These are phyloP conservation scores for Arachis stenosperma DNA, from an alignment of 306 rosid species.

Conservation along the genomic window DNA sequence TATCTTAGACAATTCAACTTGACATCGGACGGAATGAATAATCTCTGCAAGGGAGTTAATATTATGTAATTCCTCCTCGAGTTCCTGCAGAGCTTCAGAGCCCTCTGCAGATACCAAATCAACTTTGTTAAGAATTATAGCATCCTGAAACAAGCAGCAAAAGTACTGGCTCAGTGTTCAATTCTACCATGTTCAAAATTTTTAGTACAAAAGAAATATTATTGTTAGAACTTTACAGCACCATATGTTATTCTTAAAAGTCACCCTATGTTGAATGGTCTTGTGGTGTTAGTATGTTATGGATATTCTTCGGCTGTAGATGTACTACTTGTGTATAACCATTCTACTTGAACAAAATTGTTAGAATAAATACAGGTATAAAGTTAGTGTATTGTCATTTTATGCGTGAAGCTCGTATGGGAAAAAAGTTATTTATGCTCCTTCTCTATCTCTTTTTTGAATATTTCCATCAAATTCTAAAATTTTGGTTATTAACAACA, in stretches of 20 bases:
- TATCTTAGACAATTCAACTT: conserved; percentile 81
- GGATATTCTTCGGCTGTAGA: background rate
- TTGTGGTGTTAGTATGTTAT: background rate
- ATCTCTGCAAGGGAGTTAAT: conserved; percentile 81
- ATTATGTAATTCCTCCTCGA: conserved; percentile 79
- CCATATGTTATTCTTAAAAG: background rate
- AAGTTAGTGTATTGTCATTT: conserved; percentile 12
- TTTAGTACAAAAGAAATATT: conserved; percentile 25
- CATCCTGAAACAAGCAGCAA: conserved; percentile 69
- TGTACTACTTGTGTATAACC: background rate
- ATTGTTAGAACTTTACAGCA: conserved; percentile 8
- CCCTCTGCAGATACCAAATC: conserved; percentile 88
- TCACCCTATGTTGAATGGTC: conserved; percentile 9
- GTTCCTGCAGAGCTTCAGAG: conserved; percentile 65
- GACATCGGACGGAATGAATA: conserved; percentile 73
- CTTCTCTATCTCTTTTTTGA: background rate
- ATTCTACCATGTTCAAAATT: conserved; percentile 6
- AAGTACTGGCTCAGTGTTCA: conserved; percentile 36
- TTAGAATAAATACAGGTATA: conserved; percentile 7
- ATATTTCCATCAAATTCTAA: background rate
- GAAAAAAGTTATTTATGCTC: conserved; percentile 15
- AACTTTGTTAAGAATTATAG: conserved; percentile 93
- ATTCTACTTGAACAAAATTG: conserved; percentile 10
- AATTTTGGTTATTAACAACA: conserved; percentile 8
- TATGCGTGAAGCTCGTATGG: background rate